Evolutionary conservation across 208 protist species (phyloP).

Genomic region (Leishmania aethiopica): DNA sequence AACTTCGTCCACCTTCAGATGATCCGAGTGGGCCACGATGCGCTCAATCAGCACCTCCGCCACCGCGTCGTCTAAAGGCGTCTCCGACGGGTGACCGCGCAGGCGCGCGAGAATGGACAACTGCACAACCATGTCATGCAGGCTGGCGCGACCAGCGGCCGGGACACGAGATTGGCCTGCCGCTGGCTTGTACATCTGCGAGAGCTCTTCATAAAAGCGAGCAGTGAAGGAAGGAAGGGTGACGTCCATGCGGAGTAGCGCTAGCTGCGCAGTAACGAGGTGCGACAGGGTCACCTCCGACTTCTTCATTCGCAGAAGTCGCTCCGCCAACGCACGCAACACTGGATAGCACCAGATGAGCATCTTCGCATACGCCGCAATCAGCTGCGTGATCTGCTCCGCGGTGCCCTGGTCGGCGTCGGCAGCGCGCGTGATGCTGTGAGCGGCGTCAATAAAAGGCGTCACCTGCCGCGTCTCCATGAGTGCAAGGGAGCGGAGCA

Average conservation of each 20-base stretch:
- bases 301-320: conserved; percentile 15
- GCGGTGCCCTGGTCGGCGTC: conserved; percentile 28
- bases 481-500: conserved; percentile 63
- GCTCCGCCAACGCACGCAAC: conserved; percentile 58
- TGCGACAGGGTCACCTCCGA: conserved; percentile 43
- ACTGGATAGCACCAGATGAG: conserved; percentile 79
- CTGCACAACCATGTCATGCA: conserved; percentile 36
- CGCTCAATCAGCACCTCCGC: conserved; percentile 4
- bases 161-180: background rate
- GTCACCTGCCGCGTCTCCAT: conserved; percentile 57
- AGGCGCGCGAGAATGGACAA: conserved; percentile 44
- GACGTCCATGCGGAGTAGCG: conserved; percentile 76
- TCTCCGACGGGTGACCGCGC: background rate
- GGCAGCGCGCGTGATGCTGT: conserved; percentile 35
- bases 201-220: conserved; percentile 21
- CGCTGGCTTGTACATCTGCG: background rate
- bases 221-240: conserved; percentile 33
- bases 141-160: background rate
- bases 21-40: conserved; percentile 8
- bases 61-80: background rate
- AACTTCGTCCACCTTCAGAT: conserved; percentile 42
- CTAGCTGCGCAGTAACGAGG: conserved; percentile 59
- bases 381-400: conserved; percentile 37
- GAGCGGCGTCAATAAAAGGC: conserved; percentile 67
- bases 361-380: conserved; percentile 77